Evolutionary conservation across 345 rosid species (phyloP).

Genomic region (Aquilaria yunnanensis): DNA sequence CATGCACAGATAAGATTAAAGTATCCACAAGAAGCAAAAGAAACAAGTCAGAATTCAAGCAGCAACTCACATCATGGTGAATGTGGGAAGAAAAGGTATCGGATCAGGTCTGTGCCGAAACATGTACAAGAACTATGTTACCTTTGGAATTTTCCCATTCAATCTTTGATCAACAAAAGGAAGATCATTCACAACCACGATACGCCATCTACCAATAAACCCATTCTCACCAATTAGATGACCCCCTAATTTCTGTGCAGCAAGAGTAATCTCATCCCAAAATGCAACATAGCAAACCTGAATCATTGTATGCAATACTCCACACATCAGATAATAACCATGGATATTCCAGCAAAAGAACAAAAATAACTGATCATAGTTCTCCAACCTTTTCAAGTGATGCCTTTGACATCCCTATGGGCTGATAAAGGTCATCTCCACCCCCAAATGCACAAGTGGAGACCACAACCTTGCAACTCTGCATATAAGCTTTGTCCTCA

Average conservation of each 20-base stretch:
- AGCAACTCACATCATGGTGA: no score
- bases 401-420: slow-evolving; percentile 75
- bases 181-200: slow-evolving; percentile 71
- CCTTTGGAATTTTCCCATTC: slow-evolving; percentile 99
- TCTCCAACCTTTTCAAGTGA: slow-evolving; percentile 63
- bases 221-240: slow-evolving; percentile 45
- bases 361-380: slow-evolving; percentile 9
- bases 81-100: no score
- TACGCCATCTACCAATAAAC: slow-evolving; percentile 78
- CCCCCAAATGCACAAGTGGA: slow-evolving; percentile 98
- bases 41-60: background rate
- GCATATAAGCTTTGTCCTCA: slow-evolving; percentile 63
- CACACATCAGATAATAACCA: slow-evolving; percentile 1
- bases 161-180: slow-evolving; percentile 89
- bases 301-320: slow-evolving; percentile 22
- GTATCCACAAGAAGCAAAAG: background rate
- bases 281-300: slow-evolving; percentile 95
- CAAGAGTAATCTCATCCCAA: slow-evolving; percentile 88
- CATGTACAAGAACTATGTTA: slow-evolving; percentile 12
- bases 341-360: slow-evolving; percentile 8
- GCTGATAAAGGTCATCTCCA: slow-evolving; percentile 93
- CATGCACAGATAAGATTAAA: background rate
- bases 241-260: slow-evolving; percentile 62
- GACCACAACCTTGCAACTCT: slow-evolving; percentile 55
- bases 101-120: no score